Base-by-base conservation (phyloP, 495 filamentous ascomycete species). In the Podospora didyma region DNA sequence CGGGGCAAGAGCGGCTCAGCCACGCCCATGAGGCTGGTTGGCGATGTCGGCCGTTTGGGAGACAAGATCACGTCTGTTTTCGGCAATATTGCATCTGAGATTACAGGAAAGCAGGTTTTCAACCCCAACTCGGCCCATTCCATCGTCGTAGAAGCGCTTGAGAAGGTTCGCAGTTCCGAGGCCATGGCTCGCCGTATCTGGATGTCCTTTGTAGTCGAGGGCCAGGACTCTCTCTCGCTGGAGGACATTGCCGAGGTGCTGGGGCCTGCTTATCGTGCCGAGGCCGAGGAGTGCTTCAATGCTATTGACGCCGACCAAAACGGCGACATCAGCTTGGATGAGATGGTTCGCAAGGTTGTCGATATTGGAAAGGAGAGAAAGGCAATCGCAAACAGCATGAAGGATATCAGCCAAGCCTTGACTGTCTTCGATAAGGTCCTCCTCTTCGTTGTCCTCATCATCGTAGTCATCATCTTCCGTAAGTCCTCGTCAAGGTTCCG, bases 161-260 rank as follows among this genome's bases (percentile, higher is more conserved):
- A 96, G 66, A 91, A 88, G 62, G 84, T 83, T 41, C 76, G 79
- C 39, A 88, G 88, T 21, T 88, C 91, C 3, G 93, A 96, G 72
- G 94, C 93, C 23, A 73, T 98, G 57, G 94, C 92, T 6, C 86
- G 84, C 59, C 86, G 94, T 68, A 84, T 98, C 56, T 98, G 94
- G 94, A 96, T 96, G 90, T 96, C 91, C 2, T 97, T 97, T 67
- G 94, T 97, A 11, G 83, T 92, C 16, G 92, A 97, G 69, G 93
- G 89, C 46, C 84, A 85, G 42, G 88, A 96, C 41, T 74, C 88
- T 7, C 76, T 98, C 24, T 92, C 79, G 58, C 68, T 79, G 24
- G 90, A 96, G 7, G 94, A 98, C 65, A 78, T 98, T 47, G 55
- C 84, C 11, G 94, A 97, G 66, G 92, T 97, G 9, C 84, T 98